phyloP scores from a whole-genome alignment of 257 asterid genomes.

The Nicotiana knightiana region DNA sequence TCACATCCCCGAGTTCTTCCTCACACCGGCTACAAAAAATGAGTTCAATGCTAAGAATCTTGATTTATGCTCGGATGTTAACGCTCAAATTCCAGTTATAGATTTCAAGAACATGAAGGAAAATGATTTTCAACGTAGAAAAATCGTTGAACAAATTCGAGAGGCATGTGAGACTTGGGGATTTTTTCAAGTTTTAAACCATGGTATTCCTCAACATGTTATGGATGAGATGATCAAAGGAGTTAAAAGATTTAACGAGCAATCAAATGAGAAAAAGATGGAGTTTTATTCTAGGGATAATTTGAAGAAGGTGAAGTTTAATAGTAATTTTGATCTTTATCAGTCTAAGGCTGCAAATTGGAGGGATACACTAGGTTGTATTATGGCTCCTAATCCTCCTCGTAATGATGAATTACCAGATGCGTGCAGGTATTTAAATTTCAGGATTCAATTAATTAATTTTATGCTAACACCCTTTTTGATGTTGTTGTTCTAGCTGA shows the following conservation, averaged over 20 bases:
- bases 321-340: conserved; percentile 17
- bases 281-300: conserved; percentile 5
- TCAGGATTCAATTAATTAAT: too few relatives aligned
- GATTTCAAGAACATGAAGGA: not conserved
- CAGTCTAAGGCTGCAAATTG: conserved; percentile 9
- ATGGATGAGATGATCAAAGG: conserved; percentile 15
- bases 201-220: conserved; percentile 4
- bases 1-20: not conserved
- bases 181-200: conserved; percentile 16
- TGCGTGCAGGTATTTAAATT: not conserved
- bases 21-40: not conserved
- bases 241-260: not conserved
- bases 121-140: not conserved
- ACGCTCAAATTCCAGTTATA: not conserved
- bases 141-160: not conserved
- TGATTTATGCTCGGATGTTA: not conserved
- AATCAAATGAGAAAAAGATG: not conserved
- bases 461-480: not conserved
- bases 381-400: conserved; percentile 18
- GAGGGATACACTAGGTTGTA: conserved; percentile 11
- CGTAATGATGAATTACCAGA: conserved; percentile 8
- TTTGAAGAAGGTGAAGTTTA: conserved; percentile 11
- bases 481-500: not conserved
- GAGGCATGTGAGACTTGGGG: conserved; percentile 14
- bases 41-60: not conserved